A percentile compares a stretch with the other conserved stretches of the same genome.
phyloP scores from a whole-genome alignment of 176 grass and related monocot genomes.

The Pontederia crassipes region DNA sequence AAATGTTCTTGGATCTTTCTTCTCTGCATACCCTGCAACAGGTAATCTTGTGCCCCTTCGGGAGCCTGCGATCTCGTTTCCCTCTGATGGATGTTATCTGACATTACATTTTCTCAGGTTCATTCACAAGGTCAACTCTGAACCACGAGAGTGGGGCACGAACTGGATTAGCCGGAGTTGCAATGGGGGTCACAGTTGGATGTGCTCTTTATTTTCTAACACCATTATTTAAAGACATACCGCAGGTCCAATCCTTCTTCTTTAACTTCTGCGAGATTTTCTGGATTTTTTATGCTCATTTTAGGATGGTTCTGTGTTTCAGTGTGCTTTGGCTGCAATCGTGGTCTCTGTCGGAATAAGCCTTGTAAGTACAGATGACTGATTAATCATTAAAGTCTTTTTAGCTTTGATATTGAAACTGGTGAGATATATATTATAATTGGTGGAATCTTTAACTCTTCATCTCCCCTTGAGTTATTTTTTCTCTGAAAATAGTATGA shows the following conservation, averaged over 20 bases:
- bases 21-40: conserved; percentile 81
- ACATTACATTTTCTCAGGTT: conserved; percentile 35
- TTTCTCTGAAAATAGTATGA: neutral
- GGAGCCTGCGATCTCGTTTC: neutral
- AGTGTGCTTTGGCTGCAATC: conserved; percentile 94
- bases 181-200: conserved; percentile 79
- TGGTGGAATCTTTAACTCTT: too few species aligned
- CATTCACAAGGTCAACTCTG: conserved; percentile 93
- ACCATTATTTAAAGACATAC: conserved; percentile 90
- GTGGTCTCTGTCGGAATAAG: conserved; percentile 92
- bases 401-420: too few species aligned
- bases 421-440: too few species aligned
- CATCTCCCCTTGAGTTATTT: neutral
- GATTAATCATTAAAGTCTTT: too few species aligned
- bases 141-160: conserved; percentile 94
- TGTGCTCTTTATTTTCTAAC: conserved; percentile 91
- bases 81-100: neutral
- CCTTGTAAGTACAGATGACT: conserved; percentile 40
- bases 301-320: neutral
- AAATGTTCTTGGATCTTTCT: conserved; percentile 92
- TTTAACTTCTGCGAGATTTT: conserved; percentile 4
- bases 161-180: conserved; percentile 77
- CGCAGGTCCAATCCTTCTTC: conserved; percentile 53
- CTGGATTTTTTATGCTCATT: neutral
- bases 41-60: conserved; percentile 25